These are phyloP conservation scores for Cyclocybe cylindracea DNA, from an alignment of 768 basidiomycete genomes.

Conservation along the genomic window DNA sequence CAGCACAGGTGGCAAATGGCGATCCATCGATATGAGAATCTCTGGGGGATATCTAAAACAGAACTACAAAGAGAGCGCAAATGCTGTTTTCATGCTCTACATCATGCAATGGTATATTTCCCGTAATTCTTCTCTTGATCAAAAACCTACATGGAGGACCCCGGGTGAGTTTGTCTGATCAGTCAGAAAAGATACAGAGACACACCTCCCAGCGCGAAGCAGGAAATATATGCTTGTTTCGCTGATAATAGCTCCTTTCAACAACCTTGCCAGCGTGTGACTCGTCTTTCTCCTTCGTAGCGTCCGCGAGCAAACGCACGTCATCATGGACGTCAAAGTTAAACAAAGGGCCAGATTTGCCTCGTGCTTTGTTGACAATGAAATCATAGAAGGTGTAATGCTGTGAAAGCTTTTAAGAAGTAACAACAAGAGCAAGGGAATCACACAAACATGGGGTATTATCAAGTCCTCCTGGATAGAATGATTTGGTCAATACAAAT, in stretches of 20 bases:
- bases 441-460: slow-evolving; percentile 77
- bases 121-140: slow-evolving; percentile 95
- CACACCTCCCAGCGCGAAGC: slow-evolving; percentile 94
- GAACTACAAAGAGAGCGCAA: too few species aligned
- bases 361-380: slow-evolving; percentile 96
- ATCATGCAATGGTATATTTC: slow-evolving; percentile 74
- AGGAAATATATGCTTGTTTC: slow-evolving; percentile 98
- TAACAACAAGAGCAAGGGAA: neutral
- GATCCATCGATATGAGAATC: too few species aligned
- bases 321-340: slow-evolving; percentile 99
- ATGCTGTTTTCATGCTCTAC: neutral
- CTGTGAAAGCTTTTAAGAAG: slow-evolving; percentile 39
- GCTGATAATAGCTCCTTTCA: slow-evolving; percentile 91
- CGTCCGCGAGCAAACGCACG: slow-evolving; percentile 90
- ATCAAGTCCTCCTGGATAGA: slow-evolving; percentile 86
- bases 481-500: slow-evolving; percentile 1
- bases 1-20: too few species aligned
- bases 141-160: slow-evolving; percentile 58
- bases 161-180: neutral
- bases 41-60: too few species aligned
- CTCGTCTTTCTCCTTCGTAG: slow-evolving; percentile 96
- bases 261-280: slow-evolving; percentile 99
- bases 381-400: slow-evolving; percentile 99
- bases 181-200: slow-evolving; percentile 5
- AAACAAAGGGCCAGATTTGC: slow-evolving; percentile 97